A percentile compares a stretch with the other conserved stretches of the same genome.
Evolutionary conservation across 2,329 filamentous ascomycete genomes (phyloP).

Genomic region (Hirsutella rhossiliensis): DNA sequence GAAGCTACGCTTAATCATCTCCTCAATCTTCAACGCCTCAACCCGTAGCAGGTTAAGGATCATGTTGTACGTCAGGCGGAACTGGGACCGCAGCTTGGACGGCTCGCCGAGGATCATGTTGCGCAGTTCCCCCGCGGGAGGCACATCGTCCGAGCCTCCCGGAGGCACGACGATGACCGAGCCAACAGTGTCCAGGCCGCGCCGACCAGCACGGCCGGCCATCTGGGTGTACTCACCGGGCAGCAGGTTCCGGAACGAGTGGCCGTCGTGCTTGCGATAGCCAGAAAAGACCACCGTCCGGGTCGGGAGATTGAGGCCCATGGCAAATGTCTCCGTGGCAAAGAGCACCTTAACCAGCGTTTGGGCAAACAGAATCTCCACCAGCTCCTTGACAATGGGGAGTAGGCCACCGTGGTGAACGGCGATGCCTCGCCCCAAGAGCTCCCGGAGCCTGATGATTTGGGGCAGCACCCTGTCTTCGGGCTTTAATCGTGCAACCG

Average conservation of each 20-base stretch:
- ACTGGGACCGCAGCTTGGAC: slow-evolving; percentile 90
- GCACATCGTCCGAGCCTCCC: slow-evolving; percentile 70
- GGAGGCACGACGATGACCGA: slow-evolving; percentile 89
- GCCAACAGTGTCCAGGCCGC: slow-evolving; percentile 85
- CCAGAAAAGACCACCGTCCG: slow-evolving; percentile 96
- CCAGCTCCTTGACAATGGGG: slow-evolving; percentile 94
- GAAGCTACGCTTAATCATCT: slow-evolving; percentile 99
- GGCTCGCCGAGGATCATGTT: slow-evolving; percentile 96
- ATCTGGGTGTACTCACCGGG: slow-evolving; percentile 98
- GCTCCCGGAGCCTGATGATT: slow-evolving; percentile 74
- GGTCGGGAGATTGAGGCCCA: slow-evolving; percentile 93
- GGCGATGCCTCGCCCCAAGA: slow-evolving; percentile 79
- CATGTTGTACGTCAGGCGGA: slow-evolving; percentile 98
- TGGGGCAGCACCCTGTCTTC: slow-evolving; percentile 88
- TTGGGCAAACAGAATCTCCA: slow-evolving; percentile 91
- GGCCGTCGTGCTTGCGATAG: slow-evolving; percentile 91
- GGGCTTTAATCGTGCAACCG: slow-evolving; percentile 77
- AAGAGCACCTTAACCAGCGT: slow-evolving; percentile 95
- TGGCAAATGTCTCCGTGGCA: slow-evolving; percentile 95
- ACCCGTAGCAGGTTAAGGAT: slow-evolving; percentile 91
- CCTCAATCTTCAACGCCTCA: slow-evolving; percentile 94
- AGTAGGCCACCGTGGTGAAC: slow-evolving; percentile 92
- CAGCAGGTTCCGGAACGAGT: slow-evolving; percentile 78
- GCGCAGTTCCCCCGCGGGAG: slow-evolving; percentile 68
- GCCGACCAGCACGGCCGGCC: slow-evolving; percentile 86